Base-by-base conservation (phyloP, 768 basidiomycete species). In the Calocybe indica region DNA sequence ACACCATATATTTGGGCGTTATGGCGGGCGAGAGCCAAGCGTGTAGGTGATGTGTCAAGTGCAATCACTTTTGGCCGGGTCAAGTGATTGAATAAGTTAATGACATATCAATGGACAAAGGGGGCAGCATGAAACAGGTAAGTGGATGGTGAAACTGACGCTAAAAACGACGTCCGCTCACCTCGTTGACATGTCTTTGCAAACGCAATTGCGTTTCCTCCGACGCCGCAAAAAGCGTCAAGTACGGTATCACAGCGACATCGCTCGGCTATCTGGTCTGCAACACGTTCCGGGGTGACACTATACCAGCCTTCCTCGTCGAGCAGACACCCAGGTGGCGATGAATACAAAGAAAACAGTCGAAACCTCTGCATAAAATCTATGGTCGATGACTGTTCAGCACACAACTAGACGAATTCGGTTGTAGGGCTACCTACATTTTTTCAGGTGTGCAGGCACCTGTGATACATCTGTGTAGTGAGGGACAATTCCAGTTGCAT, bases 221-320 rank as follows among this genome's bases (percentile, higher is more conserved):
- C 96, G 0, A 98, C 94, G 1, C 96, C 96, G 59, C 94, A 97
- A 62, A 98, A 99, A 0, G 93, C 91, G 60, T 98, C 96, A 33
- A 95, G 73, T 50, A 96, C 74, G 3, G 84, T 85, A 51, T 81
- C 81, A 53, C 86, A 91, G 6, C 87, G 79, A 71, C 95, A 96
- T 15, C 94, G 74, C 55, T 95, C 88, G 0, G 96, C 95, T 39
- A 97, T 97, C 62, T 92, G 93, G 50, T 79, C 66, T 6, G 94
- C 96, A n/a, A 99, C 82, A 35, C 75, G 75, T 58, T 98, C 93
- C 0, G 96, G 95, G 0, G 96, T 99, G 49, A 98, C 85, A 52
- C 88, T 92, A 66, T 88, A 98, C 95, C 94, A 97, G n/a, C 95
- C 95, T 62, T 95, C 92, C 54, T 88, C 82, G 53, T 98, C 96